Evolutionary conservation across 129 eudicot genomes (phyloP), one percentile per base, ranked within the genome.

Genomic region (Flaveria robusta): DNA sequence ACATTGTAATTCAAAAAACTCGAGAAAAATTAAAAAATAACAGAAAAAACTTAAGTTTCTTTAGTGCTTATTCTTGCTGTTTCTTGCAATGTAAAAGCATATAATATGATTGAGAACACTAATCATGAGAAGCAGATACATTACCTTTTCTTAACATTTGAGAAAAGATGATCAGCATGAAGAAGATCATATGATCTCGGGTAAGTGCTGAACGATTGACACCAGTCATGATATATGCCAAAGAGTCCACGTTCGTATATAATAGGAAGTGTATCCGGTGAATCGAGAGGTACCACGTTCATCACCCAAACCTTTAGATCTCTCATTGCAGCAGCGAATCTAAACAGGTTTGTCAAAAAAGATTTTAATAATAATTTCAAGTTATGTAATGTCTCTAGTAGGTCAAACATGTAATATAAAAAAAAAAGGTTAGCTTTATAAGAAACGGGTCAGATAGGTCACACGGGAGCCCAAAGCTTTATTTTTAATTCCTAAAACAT

Each of bases 151-250:
- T 85, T 88, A 42, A 88, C 67, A 79, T 83, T 86, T 9, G 90
- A 88, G 88, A 88, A 86, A 43, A 88, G 78, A 79, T 81, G 93
- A 81, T 88, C 86, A 22, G 93, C 90, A 15, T 88, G 93, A 83
- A 88, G 85, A 80, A 88, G 90, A 83, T 88, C 93, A n/a, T 88
- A 88, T 49, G 90, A 71, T 81, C 93, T 77, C 39, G 93, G 93
- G 72, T 88, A 88, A 13, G 90, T 88, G 84, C 85, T 88, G 82
- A 88, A 88, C 67, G 93, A 75, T 79, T 88, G 88, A 37, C 92
- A 85, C 92, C 92, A 87, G 52, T 85, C 74, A 71, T 87, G 92
- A 65, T 87, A 85, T 41, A 88, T 83, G 13, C 93, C 93, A 69
- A 88, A 83, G 15, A 86, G 77, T 51, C 93, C 93, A 1, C 93